Conservation (phyloP, 768 basidiomycete genomes). For the Pulveroboletus sp. region DNA sequence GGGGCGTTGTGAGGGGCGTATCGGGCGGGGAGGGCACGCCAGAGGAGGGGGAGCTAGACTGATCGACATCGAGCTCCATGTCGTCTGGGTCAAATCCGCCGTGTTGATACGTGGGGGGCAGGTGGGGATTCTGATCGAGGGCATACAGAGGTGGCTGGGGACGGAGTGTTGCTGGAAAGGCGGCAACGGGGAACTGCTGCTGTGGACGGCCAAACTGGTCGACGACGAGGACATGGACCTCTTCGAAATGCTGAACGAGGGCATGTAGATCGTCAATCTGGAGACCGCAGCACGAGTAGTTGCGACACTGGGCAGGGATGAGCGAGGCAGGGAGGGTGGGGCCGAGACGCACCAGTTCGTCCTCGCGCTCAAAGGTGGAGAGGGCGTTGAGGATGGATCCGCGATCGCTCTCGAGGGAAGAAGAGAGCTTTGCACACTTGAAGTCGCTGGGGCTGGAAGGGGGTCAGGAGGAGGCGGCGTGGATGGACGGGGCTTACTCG, state of each 20-base stretch:
- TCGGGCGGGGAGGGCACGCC: constrained; percentile 37
- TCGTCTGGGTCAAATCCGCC: constrained; percentile 69
- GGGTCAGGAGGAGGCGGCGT: background rate
- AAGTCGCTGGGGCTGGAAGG: constrained; percentile 42
- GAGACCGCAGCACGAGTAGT: constrained; percentile 89
- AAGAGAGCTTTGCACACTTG: constrained; percentile 43
- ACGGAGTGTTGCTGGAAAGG: constrained; percentile 38
- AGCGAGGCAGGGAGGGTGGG: background rate
- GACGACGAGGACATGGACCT: constrained; percentile 79
- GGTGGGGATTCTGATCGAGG: constrained; percentile 23
- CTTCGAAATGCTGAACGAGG: constrained; percentile 90
- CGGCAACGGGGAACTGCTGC: constrained; percentile 21
- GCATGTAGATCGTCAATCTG: constrained; percentile 75
- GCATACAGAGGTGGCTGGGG: constrained; percentile 30
- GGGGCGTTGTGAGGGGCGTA: constrained; percentile 43
- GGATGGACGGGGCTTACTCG: constrained; percentile 48
- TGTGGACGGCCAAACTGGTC: constrained; percentile 41
- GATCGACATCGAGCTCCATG: constrained; percentile 75
- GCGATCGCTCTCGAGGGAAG: constrained; percentile 61
- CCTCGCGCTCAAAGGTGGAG: constrained; percentile 61
- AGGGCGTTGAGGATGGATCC: constrained; percentile 63
- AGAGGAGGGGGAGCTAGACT: constrained; percentile 53
- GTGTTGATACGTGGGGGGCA: constrained; percentile 32
- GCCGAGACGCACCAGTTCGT: constrained; percentile 61
- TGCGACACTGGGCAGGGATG: constrained; percentile 54